Percentiles rank a stretch among this genome's conserved stretches.
Evolutionary conservation across 164 flowering plant species (phyloP).

Genomic region (Kalanchoe fedtschenkoi): DNA sequence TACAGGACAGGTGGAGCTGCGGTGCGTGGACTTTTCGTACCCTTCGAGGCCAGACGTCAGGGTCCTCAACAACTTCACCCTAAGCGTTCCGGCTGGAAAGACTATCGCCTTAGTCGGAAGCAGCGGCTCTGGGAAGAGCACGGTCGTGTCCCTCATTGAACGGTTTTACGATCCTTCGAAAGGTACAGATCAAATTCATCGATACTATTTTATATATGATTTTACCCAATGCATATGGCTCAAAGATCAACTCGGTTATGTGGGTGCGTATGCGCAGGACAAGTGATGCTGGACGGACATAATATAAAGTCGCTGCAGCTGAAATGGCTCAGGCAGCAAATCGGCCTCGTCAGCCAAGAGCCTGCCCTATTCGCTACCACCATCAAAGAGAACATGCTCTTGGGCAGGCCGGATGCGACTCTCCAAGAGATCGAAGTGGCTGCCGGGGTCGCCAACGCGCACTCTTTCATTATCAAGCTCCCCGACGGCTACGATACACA

Average conservation of each 20-base stretch:
- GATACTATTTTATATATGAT: too few species aligned
- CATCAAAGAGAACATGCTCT: constrained; percentile 78
- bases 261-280: constrained; percentile 33
- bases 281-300: constrained; percentile 85
- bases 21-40: constrained; percentile 59
- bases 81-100: constrained; percentile 68
- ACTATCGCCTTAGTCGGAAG: constrained; percentile 87
- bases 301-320: constrained; percentile 73
- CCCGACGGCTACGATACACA: constrained; percentile 89
- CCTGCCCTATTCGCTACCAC: constrained; percentile 93
- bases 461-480: constrained; percentile 78
- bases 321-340: constrained; percentile 90
- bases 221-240: neutral
- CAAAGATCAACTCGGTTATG: constrained; percentile 1
- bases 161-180: constrained; percentile 77
- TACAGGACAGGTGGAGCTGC: constrained; percentile 69
- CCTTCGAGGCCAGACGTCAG: constrained; percentile 66
- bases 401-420: constrained; percentile 82
- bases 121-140: constrained; percentile 94
- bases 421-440: constrained; percentile 87
- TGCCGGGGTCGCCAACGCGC: constrained; percentile 92
- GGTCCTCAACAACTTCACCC: constrained; percentile 48
- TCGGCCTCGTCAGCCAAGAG: constrained; percentile 96
- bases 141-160: constrained; percentile 82
- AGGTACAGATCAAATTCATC: constrained; percentile 34